Conservation (phyloP, 257 asterid genomes). For the Eustoma russellianum region DNA sequence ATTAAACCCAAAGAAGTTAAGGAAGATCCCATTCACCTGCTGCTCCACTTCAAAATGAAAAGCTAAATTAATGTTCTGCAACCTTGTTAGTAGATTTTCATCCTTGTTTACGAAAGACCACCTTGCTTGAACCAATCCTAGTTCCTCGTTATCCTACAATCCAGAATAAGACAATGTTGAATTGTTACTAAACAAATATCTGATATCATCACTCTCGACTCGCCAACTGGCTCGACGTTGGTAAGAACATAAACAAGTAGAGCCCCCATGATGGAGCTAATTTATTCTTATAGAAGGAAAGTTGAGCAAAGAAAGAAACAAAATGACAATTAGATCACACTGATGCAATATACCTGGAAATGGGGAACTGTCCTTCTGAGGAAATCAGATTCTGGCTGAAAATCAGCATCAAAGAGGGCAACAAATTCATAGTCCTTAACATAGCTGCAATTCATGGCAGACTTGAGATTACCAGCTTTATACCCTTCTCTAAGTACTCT, state of each 20-base stretch:
- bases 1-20: constrained; percentile 88
- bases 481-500: constrained; percentile 89
- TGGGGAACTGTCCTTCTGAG: constrained; percentile 72
- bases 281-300: too few species aligned
- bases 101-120: constrained; percentile 98
- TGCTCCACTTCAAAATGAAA: constrained; percentile 98
- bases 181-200: not conserved
- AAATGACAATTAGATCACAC: too few species aligned
- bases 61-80: constrained; percentile 85
- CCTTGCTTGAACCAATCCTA: constrained; percentile 92
- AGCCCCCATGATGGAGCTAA: too few species aligned
- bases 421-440: constrained; percentile 93
- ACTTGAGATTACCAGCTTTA: constrained; percentile 89
- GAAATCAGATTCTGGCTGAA: constrained; percentile 82
- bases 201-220: too few species aligned
- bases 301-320: too few species aligned
- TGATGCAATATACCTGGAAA: constrained; percentile 57
- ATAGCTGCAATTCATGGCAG: constrained; percentile 86
- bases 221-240: too few species aligned
- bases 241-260: too few species aligned
- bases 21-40: constrained; percentile 80
- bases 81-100: constrained; percentile 73
- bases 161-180: not conserved
- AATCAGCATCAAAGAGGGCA: constrained; percentile 91
- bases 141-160: constrained; percentile 76